Base-by-base conservation (phyloP, 2,329 filamentous ascomycete species). In the Aschersonia sp. region DNA sequence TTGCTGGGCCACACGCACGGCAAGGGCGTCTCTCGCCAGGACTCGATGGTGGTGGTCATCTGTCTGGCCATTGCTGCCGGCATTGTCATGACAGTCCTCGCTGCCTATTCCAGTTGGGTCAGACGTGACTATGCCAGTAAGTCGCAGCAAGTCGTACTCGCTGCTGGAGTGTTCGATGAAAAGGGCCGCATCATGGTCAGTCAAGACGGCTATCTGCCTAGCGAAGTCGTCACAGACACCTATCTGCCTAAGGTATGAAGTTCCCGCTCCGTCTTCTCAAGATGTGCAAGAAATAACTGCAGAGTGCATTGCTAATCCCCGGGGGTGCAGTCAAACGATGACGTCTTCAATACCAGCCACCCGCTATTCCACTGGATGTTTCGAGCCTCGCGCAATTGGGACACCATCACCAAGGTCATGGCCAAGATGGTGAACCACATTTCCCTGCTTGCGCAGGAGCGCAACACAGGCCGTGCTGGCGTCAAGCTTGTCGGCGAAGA, bases 351-450 rank as follows among this genome's bases (percentile, higher is more conserved):
- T 48, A 79, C 80, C 30, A 76, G 78, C 0, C 87, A 94, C 58
- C 78, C 84, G 0, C 78, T 89, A 2, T 94, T 92, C 62, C 79
- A 88, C 45, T 94, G 88, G 88, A 82, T 92, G 57, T 94, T 85
- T 59, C 77, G 84, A 48, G 84, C 87, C 3, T 86, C 84, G 6
- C 75, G 81, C 49, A 83, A 88, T 61, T 95, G 88, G 88, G 59
- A 66, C 6, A 74, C 77, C 41, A 73, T 94, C 30, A 71, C 71
- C 47, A 76, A 79, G 43, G 68, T 92, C 5, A 70, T 94, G 30
- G 76, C 76, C 6, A 76, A 75, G 41, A 94, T 94, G 83, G 74
- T 74, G 47, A 72, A 71, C 40, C 85, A 92, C 54, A 63, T 94
- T n/a, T 66, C 72, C 54, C 53, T 70, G 59, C 58, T 76, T 51